These are phyloP conservation scores for Sherardia arvensis DNA, from an alignment of 257 asterid species.

Conservation along the genomic window DNA sequence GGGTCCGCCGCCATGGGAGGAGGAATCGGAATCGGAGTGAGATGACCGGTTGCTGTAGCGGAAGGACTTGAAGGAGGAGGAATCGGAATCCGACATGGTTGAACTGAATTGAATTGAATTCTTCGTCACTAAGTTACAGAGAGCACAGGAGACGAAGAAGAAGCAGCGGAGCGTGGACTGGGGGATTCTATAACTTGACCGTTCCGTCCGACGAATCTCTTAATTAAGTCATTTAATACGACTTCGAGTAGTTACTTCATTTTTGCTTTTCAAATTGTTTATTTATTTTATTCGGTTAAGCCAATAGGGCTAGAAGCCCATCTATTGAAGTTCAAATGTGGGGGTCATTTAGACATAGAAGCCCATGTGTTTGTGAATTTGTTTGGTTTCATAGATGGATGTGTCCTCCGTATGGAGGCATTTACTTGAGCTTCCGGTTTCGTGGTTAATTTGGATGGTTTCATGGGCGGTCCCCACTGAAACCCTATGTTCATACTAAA, in stretches of 20 bases:
- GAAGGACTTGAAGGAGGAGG: background rate
- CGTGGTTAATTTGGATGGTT: background rate
- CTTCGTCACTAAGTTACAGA: background rate
- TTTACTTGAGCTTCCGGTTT: background rate
- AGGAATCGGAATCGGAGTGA: constrained; percentile 46
- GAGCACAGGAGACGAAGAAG: too few species aligned
- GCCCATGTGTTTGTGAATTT: too few species aligned
- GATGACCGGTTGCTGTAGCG: background rate
- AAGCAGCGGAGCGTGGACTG: background rate
- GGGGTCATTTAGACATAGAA: too few species aligned
- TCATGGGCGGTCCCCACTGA: background rate
- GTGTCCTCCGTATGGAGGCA: too few species aligned
- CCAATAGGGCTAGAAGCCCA: background rate
- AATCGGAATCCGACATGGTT: background rate
- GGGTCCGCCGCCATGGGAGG: constrained; percentile 38
- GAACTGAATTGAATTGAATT: background rate
- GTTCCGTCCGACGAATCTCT: background rate
- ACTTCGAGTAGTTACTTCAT: background rate
- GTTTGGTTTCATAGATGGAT: too few species aligned
- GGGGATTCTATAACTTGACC: background rate
- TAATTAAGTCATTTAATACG: too few species aligned
- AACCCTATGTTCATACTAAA: background rate
- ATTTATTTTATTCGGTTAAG: too few species aligned
- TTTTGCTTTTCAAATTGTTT: background rate
- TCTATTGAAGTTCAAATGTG: too few species aligned